Evolutionary conservation across 225 moss, liverwort and hornwort species (phyloP).

Genomic region (Thuidium tamariscinum): DNA sequence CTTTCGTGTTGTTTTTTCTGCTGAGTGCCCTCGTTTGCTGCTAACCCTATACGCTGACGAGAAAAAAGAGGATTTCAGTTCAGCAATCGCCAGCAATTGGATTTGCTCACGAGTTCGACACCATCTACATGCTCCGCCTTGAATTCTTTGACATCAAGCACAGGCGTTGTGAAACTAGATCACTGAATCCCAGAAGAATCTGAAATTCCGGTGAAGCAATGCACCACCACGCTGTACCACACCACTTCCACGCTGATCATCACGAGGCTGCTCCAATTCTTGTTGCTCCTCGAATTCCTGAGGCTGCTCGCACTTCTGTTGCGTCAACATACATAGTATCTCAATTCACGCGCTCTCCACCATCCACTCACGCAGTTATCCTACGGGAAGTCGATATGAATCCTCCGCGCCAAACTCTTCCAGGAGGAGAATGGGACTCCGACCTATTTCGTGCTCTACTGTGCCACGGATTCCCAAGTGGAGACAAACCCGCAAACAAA

Average conservation of each 20-base stretch:
- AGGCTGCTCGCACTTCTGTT: not conserved
- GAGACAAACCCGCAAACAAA: not conserved
- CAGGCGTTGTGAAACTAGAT: not conserved
- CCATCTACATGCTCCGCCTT: slow-evolving; percentile 1
- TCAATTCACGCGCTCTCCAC: not conserved
- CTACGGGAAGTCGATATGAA: not conserved
- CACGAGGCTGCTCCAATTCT: not conserved
- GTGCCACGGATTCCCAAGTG: not conserved
- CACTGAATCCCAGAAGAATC: not conserved
- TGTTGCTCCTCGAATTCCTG: not conserved
- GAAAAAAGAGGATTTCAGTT: not conserved
- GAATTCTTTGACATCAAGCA: not conserved
- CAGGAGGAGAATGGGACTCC: slow-evolving; percentile 19
- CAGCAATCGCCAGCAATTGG: not conserved
- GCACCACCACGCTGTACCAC: not conserved
- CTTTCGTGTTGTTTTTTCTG: too few species aligned
- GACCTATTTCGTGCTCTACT: slow-evolving; percentile 38
- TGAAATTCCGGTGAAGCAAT: not conserved
- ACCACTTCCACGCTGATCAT: slow-evolving; percentile 20
- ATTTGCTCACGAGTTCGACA: not conserved
- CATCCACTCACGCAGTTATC: not conserved
- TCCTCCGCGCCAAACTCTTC: slow-evolving; percentile 8
- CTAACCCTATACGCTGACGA: not conserved
- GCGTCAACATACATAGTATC: not conserved
- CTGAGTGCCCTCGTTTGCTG: not conserved